Evolutionary conservation across 2,329 filamentous ascomycete genomes (phyloP).

Genomic region (Truncatella angustata): DNA sequence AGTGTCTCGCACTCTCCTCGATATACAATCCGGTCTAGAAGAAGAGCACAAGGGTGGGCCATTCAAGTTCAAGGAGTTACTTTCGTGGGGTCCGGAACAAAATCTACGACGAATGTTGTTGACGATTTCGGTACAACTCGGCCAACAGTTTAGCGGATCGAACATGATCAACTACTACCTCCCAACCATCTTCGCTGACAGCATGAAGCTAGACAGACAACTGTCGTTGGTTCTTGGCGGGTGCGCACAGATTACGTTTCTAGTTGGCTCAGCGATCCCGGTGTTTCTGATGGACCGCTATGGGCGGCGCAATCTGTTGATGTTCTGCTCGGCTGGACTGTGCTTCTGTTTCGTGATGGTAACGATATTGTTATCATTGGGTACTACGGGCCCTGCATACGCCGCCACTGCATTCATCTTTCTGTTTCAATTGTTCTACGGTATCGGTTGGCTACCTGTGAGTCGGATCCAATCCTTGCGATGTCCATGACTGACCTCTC

Average conservation of each 20-base stretch:
- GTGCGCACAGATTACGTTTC: constrained; percentile 35
- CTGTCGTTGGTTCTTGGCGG: constrained; percentile 53
- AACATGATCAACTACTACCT: constrained; percentile 30
- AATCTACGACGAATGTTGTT: constrained; percentile 25
- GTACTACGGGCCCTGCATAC: constrained; percentile 30
- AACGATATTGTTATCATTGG: constrained; percentile 34
- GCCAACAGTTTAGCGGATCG: constrained; percentile 26
- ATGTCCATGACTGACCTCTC: no score
- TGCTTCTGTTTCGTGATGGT: constrained; percentile 42
- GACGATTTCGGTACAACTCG: constrained; percentile 23
- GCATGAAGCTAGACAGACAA: constrained; percentile 39
- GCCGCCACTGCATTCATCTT: constrained; percentile 42
- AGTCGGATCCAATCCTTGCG: neutral
- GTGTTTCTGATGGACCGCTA: constrained; percentile 39
- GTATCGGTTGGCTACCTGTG: constrained; percentile 29
- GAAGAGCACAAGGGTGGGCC: constrained; percentile 18
- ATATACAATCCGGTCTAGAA: constrained; percentile 17
- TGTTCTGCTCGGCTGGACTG: constrained; percentile 37
- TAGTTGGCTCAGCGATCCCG: constrained; percentile 38
- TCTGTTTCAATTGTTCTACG: constrained; percentile 42
- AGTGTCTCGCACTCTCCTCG: constrained; percentile 12
- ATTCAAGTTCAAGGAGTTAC: constrained; percentile 20
- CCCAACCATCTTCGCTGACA: constrained; percentile 35
- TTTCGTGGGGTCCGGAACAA: constrained; percentile 20
- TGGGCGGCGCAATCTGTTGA: constrained; percentile 38